Conservation (phyloP, 2,329 filamentous ascomycete species). For the Calonectria leucothoes region DNA sequence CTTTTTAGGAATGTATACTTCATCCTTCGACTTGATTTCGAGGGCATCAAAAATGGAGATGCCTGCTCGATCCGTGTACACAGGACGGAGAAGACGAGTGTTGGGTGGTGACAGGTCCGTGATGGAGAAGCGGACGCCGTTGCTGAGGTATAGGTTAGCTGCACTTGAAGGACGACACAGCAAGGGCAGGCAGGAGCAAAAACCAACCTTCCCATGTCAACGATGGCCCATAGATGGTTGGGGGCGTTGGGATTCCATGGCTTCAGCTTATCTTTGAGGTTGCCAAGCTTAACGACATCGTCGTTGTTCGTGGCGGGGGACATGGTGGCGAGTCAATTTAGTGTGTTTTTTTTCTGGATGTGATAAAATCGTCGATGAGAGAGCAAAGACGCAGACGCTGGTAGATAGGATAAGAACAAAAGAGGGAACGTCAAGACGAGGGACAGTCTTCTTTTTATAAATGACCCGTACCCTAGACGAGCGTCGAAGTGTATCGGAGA, state of each 20-base stretch:
- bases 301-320: conserved; percentile 46
- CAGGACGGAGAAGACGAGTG: conserved; percentile 78
- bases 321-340: conserved; percentile 38
- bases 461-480: neutral
- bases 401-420: neutral
- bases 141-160: conserved; percentile 62
- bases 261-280: conserved; percentile 60
- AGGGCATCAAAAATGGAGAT: conserved; percentile 91
- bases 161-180: neutral
- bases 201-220: conserved; percentile 69
- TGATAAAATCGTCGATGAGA: neutral
- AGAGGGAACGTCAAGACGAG: too few species aligned
- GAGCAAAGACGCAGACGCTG: neutral
- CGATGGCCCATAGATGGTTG: conserved; percentile 66
- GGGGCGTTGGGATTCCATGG: conserved; percentile 58
- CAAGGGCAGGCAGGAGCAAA: neutral
- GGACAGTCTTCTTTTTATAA: neutral
- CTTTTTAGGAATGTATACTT: conserved; percentile 57
- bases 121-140: conserved; percentile 93
- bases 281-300: conserved; percentile 59
- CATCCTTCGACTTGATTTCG: conserved; percentile 55
- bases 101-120: conserved; percentile 79
- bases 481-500: neutral
- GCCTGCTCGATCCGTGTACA: conserved; percentile 81
- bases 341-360: too few species aligned